phyloP scores from a whole-genome alignment of 768 basidiomycete genomes.

The Tubosaeta brunneosetosa region DNA sequence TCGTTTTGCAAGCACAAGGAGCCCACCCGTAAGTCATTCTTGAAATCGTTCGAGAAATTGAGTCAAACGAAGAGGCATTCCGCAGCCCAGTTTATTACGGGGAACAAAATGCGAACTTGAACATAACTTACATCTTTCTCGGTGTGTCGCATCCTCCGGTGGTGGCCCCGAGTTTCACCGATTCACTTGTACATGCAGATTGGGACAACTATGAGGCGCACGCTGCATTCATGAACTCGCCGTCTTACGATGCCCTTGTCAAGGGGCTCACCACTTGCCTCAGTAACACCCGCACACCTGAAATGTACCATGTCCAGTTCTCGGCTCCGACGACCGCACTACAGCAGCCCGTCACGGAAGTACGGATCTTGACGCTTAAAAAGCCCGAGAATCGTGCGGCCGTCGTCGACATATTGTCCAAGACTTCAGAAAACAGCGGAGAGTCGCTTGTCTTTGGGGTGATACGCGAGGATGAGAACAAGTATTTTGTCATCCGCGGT shows the following conservation, averaged over 20 bases:
- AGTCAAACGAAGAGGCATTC: neutral
- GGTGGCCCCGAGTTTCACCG: neutral
- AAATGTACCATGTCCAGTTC: constrained; percentile 23
- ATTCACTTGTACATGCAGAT: constrained; percentile 10
- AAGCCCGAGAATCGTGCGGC: constrained; percentile 17
- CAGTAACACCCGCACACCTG: neutral
- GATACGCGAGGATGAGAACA: constrained; percentile 18
- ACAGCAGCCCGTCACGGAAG: constrained; percentile 21
- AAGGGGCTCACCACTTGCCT: constrained; percentile 4
- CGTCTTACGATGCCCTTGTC: constrained; percentile 3
- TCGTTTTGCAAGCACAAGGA: constrained; percentile 11
- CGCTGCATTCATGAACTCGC: constrained; percentile 5
- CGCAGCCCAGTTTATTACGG: constrained; percentile 21
- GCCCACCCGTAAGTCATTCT: constrained; percentile 9
- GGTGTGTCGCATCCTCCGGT: neutral
- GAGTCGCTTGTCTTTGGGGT: constrained; percentile 19
- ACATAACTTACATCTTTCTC: constrained; percentile 5
- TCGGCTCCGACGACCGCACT: constrained; percentile 12
- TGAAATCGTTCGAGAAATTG: neutral
- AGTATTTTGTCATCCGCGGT: constrained; percentile 15
- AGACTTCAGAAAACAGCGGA: constrained; percentile 8
- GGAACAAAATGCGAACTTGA: constrained; percentile 15
- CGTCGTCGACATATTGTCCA: constrained; percentile 9
- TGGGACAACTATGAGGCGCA: constrained; percentile 26
- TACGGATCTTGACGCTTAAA: constrained; percentile 19